A percentile compares a stretch with the other conserved stretches of the same genome.
Conservation (phyloP, 2,329 filamentous ascomycete species). For the Phaeosphaeria sp. region DNA sequence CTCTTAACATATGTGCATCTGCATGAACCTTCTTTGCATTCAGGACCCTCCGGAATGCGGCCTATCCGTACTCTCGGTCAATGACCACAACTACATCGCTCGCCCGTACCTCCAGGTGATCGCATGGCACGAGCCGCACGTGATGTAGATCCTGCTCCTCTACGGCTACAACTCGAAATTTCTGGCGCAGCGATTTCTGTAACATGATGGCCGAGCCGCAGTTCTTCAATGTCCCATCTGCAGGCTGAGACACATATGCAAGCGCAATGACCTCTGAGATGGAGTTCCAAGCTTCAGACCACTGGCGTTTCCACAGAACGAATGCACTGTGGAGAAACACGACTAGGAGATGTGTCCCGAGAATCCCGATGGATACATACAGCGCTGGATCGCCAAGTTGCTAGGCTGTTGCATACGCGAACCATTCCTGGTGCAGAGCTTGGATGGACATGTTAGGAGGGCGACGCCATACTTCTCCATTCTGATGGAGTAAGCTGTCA, state of each 20-base stretch:
- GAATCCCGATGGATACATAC: slow-evolving; percentile 2
- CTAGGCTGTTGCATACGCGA: slow-evolving; percentile 4
- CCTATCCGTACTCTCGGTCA: background rate
- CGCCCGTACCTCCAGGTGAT: background rate
- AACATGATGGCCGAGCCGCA: slow-evolving; percentile 7
- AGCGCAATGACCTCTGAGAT: slow-evolving; percentile 4
- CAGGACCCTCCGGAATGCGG: too few species aligned
- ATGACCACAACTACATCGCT: background rate
- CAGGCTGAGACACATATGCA: slow-evolving; percentile 1
- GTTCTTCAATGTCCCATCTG: background rate
- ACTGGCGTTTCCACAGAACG: background rate
- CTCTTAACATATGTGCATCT: background rate
- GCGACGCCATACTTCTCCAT: slow-evolving; percentile 1
- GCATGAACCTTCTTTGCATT: background rate
- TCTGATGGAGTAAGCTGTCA: background rate
- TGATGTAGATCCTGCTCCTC: background rate
- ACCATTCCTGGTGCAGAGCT: slow-evolving; percentile 5
- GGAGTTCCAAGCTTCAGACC: slow-evolving; percentile 4
- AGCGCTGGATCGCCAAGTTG: slow-evolving; percentile 1
- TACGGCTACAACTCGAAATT: slow-evolving; percentile 1
- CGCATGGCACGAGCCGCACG: background rate
- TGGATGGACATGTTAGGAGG: background rate
- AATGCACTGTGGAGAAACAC: background rate
- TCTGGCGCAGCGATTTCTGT: slow-evolving; percentile 1
- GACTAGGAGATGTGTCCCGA: slow-evolving; percentile 1